These are phyloP conservation scores for Gossypium mustelinum DNA, from an alignment of 345 rosid species.

Conservation along the genomic window DNA sequence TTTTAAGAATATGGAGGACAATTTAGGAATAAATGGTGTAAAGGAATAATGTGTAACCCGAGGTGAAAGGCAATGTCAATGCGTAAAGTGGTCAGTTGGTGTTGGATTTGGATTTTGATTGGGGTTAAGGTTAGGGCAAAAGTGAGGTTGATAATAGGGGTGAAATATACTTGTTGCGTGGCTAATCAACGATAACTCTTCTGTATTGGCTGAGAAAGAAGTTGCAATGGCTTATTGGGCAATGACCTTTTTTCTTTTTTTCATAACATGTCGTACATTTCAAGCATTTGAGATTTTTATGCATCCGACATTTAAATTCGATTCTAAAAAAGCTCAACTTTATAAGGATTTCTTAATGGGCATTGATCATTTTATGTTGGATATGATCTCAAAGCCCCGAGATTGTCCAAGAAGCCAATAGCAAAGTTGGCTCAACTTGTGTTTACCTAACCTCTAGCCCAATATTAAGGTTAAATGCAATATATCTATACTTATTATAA, in stretches of 20 bases:
- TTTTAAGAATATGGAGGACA: slow-evolving; percentile 33
- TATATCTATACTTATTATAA: too few relatives aligned
- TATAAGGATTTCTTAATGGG: too few relatives aligned
- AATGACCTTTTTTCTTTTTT: neutral
- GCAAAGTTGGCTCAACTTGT: neutral
- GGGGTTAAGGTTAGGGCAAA: slow-evolving; percentile 32
- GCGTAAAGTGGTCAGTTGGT: slow-evolving; percentile 54
- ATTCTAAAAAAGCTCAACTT: too few relatives aligned
- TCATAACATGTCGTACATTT: too few relatives aligned
- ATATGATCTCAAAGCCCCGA: too few relatives aligned
- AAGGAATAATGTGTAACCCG: slow-evolving; percentile 39
- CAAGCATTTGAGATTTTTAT: too few relatives aligned
- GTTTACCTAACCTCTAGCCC: too few relatives aligned
- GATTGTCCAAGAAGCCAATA: neutral
- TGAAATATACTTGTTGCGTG: slow-evolving; percentile 77
- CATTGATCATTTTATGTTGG: too few relatives aligned
- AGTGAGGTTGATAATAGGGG: slow-evolving; percentile 51
- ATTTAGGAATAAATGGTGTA: slow-evolving; percentile 43
- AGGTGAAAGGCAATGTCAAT: slow-evolving; percentile 67
- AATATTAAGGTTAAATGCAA: too few relatives aligned
- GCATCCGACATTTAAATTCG: too few relatives aligned
- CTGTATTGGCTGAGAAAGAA: neutral
- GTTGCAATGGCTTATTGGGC: neutral
- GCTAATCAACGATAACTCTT: slow-evolving; percentile 12
- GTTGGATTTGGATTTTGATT: slow-evolving; percentile 4